Base-by-base conservation (phyloP, 2,329 filamentous ascomycete species). In the Podosphaera xanthii region DNA sequence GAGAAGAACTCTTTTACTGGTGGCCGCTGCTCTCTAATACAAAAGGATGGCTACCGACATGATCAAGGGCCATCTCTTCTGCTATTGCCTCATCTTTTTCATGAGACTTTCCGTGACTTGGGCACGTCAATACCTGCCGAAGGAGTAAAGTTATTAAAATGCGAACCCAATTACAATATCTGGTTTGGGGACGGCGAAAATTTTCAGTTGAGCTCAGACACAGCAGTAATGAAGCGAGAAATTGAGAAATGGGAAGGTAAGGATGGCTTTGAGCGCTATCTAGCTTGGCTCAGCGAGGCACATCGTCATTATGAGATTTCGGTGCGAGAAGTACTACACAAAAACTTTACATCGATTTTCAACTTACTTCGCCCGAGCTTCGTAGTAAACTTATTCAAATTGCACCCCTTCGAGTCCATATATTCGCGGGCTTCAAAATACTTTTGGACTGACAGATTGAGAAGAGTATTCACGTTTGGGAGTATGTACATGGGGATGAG, bases 401-500 rank as follows among this genome's bases (percentile, higher is more conserved):
- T 88, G 59, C 84, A 87, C 71, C 83, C 83, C 0, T 82, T 87
- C 62, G 81, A 87, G 68, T 83, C 77, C 64, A 84, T 87, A 14
- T 88, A 82, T 72, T 73, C 73, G 5, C 72, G 85, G 35, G 80
- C 83, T 2, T 73, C 77, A 34, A 76, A 75, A 61, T 87, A 87
- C 65, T 88, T 88, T 69, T 77, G 74, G 73, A 83, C 81, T 0
- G 84, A 87, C 66, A 73, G 83, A 60, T 67, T 88, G 65, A 73
- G 84, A 61, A 72, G 83, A 34, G 83, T 84, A 0, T 88, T 88
- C 63, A 87, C 84, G 0, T 88, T 88, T 69, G 83, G 80, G 31
- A 87, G 82, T 64, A 89, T 88, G 84, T 88, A 89, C 66, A 84
- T 88, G 81, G 85, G 85, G 0, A 88, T 88, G 84, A 82, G 76